These are phyloP conservation scores for Schizophyllum commune DNA, from an alignment of 1,284 basidiomycete species.

Conservation along the genomic window DNA sequence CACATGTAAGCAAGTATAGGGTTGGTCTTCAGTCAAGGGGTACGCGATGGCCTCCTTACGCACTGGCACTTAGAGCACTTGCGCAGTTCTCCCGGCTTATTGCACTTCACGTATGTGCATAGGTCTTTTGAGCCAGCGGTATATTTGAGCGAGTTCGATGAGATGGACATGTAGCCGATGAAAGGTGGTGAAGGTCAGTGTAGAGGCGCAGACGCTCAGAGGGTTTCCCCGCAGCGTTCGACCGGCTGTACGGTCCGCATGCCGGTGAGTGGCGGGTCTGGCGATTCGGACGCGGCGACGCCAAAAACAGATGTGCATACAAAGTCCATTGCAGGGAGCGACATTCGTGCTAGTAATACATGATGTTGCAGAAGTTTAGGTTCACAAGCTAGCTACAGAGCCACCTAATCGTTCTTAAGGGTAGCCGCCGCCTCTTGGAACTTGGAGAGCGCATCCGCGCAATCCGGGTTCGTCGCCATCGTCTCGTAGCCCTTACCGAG, in stretches of 20 bases:
- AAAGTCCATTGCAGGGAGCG: not conserved
- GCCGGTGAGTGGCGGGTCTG: too few relatives aligned
- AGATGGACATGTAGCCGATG: not conserved
- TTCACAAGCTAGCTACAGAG: too few relatives aligned
- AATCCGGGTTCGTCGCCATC: not conserved
- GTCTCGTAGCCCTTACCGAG: not conserved
- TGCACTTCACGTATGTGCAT: not conserved
- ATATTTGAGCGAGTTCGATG: not conserved
- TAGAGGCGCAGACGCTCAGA: not conserved
- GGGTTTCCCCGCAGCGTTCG: not conserved
- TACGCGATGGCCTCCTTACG: not conserved
- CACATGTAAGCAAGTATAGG: not conserved
- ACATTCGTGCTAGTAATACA: not conserved
- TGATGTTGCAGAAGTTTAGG: not conserved
- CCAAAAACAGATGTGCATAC: too few relatives aligned
- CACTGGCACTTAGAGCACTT: not conserved
- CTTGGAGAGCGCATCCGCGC: not conserved
- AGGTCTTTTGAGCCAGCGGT: not conserved
- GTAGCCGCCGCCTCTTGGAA: not conserved
- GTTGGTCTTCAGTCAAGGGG: not conserved
- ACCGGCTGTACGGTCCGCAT: not conserved
- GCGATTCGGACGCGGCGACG: too few relatives aligned
- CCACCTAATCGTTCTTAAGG: not conserved
- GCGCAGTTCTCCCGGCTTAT: not conserved
- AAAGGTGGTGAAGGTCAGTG: not conserved